Evolutionary conservation across 805 yeast species (phyloP).

Genomic region (Huiozyma naganishii): DNA sequence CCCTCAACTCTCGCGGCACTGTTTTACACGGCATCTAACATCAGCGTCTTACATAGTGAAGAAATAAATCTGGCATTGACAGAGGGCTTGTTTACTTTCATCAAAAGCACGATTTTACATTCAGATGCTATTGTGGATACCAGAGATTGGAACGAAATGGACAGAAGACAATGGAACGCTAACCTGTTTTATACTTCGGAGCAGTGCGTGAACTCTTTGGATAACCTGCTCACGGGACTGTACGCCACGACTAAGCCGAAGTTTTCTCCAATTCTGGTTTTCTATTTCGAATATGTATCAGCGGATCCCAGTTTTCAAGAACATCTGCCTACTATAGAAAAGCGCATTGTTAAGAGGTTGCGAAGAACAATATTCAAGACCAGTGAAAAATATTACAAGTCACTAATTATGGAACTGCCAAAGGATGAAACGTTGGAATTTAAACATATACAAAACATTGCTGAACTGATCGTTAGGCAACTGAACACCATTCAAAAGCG

Average conservation of each 20-base stretch:
- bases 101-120: constrained; percentile 15
- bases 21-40: constrained; percentile 40
- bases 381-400: constrained; percentile 36
- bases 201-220: constrained; percentile 36
- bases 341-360: constrained; percentile 31
- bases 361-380: constrained; percentile 29
- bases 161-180: constrained; percentile 41
- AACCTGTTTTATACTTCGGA: constrained; percentile 37
- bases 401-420: constrained; percentile 42
- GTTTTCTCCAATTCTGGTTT: constrained; percentile 41
- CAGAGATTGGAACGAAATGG: constrained; percentile 34
- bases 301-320: constrained; percentile 28
- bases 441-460: constrained; percentile 45
- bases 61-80: constrained; percentile 24
- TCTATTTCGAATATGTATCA: constrained; percentile 42
- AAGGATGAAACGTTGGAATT: constrained; percentile 43
- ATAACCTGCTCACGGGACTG: constrained; percentile 32
- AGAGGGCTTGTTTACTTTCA: constrained; percentile 28
- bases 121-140: constrained; percentile 14
- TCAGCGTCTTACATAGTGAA: constrained; percentile 24
- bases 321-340: constrained; percentile 20
- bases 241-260: constrained; percentile 42
- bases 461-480: constrained; percentile 40
- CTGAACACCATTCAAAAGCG: constrained; percentile 45
- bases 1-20: constrained; percentile 38